Evolutionary conservation across 2,329 filamentous ascomycete genomes (phyloP), one percentile per base, ranked within the genome.

Genomic region (Colletotrichum sp.): DNA sequence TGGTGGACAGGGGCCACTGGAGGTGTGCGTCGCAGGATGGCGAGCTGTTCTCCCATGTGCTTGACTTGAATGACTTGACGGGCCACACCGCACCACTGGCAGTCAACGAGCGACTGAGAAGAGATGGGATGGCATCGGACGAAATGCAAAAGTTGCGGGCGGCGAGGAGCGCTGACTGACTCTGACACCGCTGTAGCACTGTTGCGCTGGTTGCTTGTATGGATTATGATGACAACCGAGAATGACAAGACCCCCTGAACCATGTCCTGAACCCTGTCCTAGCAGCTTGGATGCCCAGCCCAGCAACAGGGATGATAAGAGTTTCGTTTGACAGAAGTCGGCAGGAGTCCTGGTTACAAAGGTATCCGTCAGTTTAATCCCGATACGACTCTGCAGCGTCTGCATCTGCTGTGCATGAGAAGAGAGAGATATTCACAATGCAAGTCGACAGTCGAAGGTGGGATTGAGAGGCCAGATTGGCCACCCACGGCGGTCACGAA

Each of bases 381-480:
- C 32, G 56, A 75, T 75, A 64, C 70, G 64, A 68, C 69, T 62
- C 55, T 71, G 68, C 34, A 55, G 67, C 61, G 30, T 66, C 67
- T 60, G 61, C 30, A 30, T 36, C 30, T 56, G 38, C 43, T 67
- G 62, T 36, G 72, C 72, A 75, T 66, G 30, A 66, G 52, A 34
- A 62, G 43, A 32, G 24, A 48, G 28, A 62, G 8, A 67, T 34
- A 16, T 38, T 55, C 34, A 48, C 61, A 75, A 61, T 71, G 72
- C 69, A 61, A 15, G 26, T 52, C 18, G n/a, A 30, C 18, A 26
- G 24, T 36, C 5, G 52, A 38, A 52, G 36, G 9, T 34, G 34
- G 10, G 24, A 28, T 15, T 62, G 36, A 55, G 18, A 16, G 36
- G 18, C n/a, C 18, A 24, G 21, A 34, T 18, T 30, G 13, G 18